Evolutionary conservation across 345 rosid genomes (phyloP).

Genomic region (Corymbia maculata): DNA sequence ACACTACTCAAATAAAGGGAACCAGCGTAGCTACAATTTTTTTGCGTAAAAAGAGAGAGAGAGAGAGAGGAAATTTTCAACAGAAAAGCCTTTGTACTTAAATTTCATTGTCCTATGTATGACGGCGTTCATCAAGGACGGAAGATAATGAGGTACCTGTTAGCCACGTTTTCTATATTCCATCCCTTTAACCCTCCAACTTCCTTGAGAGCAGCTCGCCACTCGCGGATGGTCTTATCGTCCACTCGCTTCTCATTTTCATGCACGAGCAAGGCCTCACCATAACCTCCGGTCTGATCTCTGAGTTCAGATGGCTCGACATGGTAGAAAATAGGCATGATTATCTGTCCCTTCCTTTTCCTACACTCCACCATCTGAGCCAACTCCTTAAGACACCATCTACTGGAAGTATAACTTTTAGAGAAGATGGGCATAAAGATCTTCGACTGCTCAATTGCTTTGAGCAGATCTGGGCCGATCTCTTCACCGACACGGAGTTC

Average conservation of each 20-base stretch:
- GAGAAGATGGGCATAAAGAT: constrained; percentile 3
- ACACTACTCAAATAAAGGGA: neutral
- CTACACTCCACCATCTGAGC: neutral
- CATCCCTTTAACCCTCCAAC: neutral
- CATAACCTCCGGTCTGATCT: neutral
- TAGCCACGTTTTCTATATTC: neutral
- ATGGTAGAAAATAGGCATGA: neutral
- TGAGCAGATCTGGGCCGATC: neutral
- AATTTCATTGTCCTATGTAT: neutral
- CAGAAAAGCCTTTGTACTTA: neutral
- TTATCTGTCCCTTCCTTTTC: neutral
- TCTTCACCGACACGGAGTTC: neutral
- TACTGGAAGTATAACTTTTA: neutral
- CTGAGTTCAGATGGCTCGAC: neutral
- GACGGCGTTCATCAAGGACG: neutral
- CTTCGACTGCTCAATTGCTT: neutral
- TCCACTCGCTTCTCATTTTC: neutral
- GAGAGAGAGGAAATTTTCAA: neutral
- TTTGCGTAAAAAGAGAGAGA: neutral
- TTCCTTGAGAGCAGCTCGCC: neutral
- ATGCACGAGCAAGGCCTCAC: neutral
- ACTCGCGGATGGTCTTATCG: neutral
- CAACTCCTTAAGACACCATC: neutral
- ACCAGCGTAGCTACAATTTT: neutral
- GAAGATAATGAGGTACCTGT: neutral